Conservation (phyloP, 495 filamentous ascomycete genomes). For the Sordaria brevicollis region DNA sequence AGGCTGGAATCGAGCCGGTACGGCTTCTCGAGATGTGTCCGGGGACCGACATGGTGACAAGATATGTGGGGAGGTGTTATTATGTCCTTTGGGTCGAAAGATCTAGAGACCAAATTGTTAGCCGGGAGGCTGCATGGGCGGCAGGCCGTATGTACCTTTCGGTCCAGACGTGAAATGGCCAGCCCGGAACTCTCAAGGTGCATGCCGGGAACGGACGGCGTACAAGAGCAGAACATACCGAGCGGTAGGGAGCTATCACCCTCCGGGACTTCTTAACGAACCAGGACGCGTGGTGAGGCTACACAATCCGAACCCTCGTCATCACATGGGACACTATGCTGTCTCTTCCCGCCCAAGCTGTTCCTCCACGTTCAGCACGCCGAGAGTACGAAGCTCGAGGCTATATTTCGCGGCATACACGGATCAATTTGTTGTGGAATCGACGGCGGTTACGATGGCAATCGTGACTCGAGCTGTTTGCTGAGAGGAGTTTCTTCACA, state of each 20-base stretch:
- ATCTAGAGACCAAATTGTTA: constrained; percentile 13
- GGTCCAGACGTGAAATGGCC: constrained; percentile 5
- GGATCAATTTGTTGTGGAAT: not conserved
- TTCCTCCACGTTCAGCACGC: constrained; percentile 29
- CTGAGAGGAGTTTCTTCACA: constrained; percentile 3
- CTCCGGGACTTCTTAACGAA: constrained; percentile 19
- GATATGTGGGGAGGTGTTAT: constrained; percentile 14
- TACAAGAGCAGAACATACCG: constrained; percentile 22
- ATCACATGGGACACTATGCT: constrained; percentile 39
- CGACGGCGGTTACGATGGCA: constrained; percentile 1
- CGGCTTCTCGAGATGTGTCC: constrained; percentile 44
- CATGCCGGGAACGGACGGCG: not conserved
- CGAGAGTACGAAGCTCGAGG: constrained; percentile 18
- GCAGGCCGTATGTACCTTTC: constrained; percentile 1
- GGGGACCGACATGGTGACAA: constrained; percentile 33
- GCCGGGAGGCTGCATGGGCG: constrained; percentile 11
- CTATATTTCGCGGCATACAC: constrained; percentile 13
- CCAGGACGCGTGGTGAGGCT: constrained; percentile 33
- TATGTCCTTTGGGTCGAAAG: constrained; percentile 6
- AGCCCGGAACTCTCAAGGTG: not conserved
- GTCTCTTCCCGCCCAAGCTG: constrained; percentile 29
- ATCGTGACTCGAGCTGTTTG: constrained; percentile 9
- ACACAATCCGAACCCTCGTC: constrained; percentile 37
- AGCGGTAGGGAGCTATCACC: constrained; percentile 14
- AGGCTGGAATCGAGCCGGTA: constrained; percentile 42